Conservation (phyloP, 108 stramenopile species). For the Skeletonema menzelii region DNA sequence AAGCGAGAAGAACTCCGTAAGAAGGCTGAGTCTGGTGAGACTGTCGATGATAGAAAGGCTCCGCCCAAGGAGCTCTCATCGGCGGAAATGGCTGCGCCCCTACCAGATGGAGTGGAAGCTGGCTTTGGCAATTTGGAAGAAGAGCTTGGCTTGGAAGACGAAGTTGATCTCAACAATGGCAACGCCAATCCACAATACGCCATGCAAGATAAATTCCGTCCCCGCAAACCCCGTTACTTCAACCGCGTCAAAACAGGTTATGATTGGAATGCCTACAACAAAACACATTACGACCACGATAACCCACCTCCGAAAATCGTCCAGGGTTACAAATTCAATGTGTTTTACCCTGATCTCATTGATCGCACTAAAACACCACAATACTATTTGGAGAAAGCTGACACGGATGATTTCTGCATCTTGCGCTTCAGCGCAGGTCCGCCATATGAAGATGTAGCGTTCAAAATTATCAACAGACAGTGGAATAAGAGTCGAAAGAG, state of each 20-base stretch:
- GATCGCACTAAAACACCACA: conserved; percentile 94
- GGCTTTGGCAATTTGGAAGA: conserved; percentile 89
- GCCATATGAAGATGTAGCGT: conserved; percentile 99
- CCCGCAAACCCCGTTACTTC: conserved; percentile 98
- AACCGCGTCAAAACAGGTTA: conserved; percentile 98
- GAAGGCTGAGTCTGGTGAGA: conserved; percentile 32
- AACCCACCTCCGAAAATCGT: conserved; percentile 99
- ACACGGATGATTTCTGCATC: conserved; percentile 94
- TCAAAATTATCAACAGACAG: conserved; percentile 98
- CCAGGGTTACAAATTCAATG: conserved; percentile 99
- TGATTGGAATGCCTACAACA: conserved; percentile 99
- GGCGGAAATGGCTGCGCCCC: conserved; percentile 34
- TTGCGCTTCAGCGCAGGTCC: conserved; percentile 97
- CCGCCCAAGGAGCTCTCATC: conserved; percentile 23
- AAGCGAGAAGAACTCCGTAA: conserved; percentile 68
- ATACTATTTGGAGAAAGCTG: conserved; percentile 88
- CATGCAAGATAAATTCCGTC: conserved; percentile 95
- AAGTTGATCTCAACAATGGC: conserved; percentile 50
- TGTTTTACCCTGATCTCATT: conserved; percentile 99
- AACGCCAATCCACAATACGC: conserved; percentile 45
- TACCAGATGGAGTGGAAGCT: conserved; percentile 62
- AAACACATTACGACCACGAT: conserved; percentile 97
- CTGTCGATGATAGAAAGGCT: conserved; percentile 25
- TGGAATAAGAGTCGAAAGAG: conserved; percentile 95
- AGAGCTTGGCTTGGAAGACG: conserved; percentile 78